Base-by-base conservation (phyloP, 257 asterid species). In the Scutellaria minor region DNA sequence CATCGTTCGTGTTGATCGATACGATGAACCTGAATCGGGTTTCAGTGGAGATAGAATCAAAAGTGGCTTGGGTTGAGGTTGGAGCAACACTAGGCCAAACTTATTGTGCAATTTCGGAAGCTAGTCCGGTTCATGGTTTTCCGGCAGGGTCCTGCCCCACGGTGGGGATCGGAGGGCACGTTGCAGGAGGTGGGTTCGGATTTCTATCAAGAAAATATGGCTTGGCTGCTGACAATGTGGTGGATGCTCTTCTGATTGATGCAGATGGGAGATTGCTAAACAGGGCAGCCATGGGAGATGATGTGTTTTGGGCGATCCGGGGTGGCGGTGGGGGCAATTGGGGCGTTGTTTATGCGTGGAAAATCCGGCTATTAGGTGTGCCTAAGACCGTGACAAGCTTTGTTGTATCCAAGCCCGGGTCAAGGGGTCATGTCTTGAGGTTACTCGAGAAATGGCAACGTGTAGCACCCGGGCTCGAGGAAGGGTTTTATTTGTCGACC, bases 311-410 rank as follows among this genome's bases (percentile, higher is more conserved):
- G 96, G 96, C 97, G 14, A 83, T 90, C 14, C 84, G 97, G 10
- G 97, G 97, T 27, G 96, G 97, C 4, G 97, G 97, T 0, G 97
- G 97, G 1, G 97, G 94, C 12, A 31, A 78, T 2, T 88, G 87
- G 89, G 97, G 96, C 6, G 58, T 88, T 1, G 60, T 90, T 1
- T 85, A 78, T 12, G 93, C 97, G 2, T 90, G 97, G 97, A 88
- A 85, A 59, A 85, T 90, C 48, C 56, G 56, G 24, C 74, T 90
- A 6, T 64, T 80, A 4, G 3, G 52, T 10, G 92, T 90, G 5
- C 88, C 92, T 0, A 11, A 74, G 15, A 67, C 61, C 6, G 85
- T 85, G 31, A 80, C 96, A 3, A 64, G 86, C n/a, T 87, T 85
- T 72, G 56, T 70, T 3, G 66, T 87, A 22, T 77, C 91, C 1